Percentiles rank a stretch among this genome's conserved stretches.
Conservation (phyloP, 1,284 basidiomycete species). For the Tylopilus orsonianus region DNA sequence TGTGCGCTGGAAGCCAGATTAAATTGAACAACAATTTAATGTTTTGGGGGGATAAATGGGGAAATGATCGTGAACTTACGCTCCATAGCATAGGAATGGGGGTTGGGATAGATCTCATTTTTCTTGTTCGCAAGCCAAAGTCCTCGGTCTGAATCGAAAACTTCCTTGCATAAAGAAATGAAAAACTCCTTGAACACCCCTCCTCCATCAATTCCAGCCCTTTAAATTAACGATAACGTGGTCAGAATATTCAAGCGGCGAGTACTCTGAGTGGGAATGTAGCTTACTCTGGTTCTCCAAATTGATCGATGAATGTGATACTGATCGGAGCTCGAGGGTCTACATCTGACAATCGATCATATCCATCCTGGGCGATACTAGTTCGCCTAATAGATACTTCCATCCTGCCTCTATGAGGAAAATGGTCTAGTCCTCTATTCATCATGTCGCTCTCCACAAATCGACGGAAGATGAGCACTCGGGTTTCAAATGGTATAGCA, state of each 20-base stretch:
- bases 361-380: conserved; percentile 86
- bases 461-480: conserved; percentile 86
- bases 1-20: conserved; percentile 55
- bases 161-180: conserved; percentile 88
- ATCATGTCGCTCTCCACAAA: conserved; percentile 70
- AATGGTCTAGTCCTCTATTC: conserved; percentile 16
- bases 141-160: conserved; percentile 92
- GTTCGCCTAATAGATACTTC: conserved; percentile 71
- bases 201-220: conserved; percentile 92
- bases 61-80: conserved; percentile 41
- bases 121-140: conserved; percentile 89
- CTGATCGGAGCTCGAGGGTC: conserved; percentile 80
- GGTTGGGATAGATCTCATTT: conserved; percentile 94
- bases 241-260: conserved; percentile 1
- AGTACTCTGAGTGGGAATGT: background rate
- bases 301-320: conserved; percentile 92
- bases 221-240: conserved; percentile 34
- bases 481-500: conserved; percentile 89
- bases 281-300: conserved; percentile 77
- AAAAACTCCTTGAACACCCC: conserved; percentile 99
- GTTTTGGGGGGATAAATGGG: conserved; percentile 1
- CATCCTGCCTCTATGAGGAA: conserved; percentile 34
- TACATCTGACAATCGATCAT: conserved; percentile 73
- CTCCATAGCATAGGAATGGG: conserved; percentile 86
- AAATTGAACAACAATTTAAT: conserved; percentile 4